phyloP scores from a whole-genome alignment of 23 red algal species.

The Gracilaria gracilis region DNA sequence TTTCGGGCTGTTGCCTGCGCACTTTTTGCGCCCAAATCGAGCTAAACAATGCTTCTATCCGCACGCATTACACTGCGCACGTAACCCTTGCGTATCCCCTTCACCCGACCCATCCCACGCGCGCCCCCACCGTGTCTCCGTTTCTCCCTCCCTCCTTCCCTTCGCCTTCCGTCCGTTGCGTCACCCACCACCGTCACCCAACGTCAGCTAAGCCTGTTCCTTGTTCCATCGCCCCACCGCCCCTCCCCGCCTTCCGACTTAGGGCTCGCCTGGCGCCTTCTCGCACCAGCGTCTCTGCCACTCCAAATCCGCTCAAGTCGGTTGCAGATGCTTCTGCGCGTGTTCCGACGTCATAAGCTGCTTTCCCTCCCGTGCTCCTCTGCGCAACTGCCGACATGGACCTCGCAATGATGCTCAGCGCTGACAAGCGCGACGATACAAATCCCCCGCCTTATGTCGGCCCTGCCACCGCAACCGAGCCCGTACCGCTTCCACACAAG shows the following conservation, averaged over 20 bases:
- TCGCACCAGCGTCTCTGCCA: no score
- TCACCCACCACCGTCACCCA: background rate
- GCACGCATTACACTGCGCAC: slow-evolving; percentile 45
- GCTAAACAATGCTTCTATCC: slow-evolving; percentile 21
- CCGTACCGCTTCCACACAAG: slow-evolving; percentile 5
- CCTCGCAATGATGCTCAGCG: slow-evolving; percentile 61
- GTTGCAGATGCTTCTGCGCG: background rate
- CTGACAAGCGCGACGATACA: slow-evolving; percentile 42
- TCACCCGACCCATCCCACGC: background rate
- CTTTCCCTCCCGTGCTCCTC: background rate
- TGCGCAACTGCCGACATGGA: slow-evolving; percentile 22
- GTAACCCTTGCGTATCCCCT: slow-evolving; percentile 6
- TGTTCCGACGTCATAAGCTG: background rate
- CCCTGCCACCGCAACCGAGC: slow-evolving; percentile 8
- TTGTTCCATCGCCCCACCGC: background rate
- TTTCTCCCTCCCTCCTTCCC: background rate
- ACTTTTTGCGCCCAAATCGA: background rate
- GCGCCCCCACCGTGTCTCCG: background rate
- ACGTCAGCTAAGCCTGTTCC: background rate
- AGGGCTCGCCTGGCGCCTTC: background rate
- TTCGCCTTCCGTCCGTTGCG: background rate
- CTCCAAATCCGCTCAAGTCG: background rate
- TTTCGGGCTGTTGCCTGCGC: background rate
- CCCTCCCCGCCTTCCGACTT: background rate
- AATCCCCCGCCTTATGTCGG: slow-evolving; percentile 16